These are phyloP conservation scores for Cordyceps tenuipes DNA, from an alignment of 2,329 filamentous ascomycete species.

Conservation along the genomic window DNA sequence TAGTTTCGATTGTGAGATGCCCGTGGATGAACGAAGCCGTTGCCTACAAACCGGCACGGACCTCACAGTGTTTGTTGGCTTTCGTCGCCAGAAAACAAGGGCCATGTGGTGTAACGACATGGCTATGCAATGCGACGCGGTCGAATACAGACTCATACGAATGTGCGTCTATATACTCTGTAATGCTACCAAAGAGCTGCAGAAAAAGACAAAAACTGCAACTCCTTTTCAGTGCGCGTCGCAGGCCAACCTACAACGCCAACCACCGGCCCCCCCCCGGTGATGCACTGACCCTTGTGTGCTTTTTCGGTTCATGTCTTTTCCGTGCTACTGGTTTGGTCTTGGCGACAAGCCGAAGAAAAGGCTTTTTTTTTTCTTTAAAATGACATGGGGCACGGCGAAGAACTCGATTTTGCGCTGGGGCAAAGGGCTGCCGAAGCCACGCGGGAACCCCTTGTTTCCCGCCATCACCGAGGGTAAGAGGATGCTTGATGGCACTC, in stretches of 20 bases:
- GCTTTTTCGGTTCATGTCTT: background rate
- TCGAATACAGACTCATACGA: background rate
- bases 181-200: background rate
- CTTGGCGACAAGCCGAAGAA: background rate
- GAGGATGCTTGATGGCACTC: background rate
- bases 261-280: background rate
- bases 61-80: background rate
- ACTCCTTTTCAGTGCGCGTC: background rate
- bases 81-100: background rate
- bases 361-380: too few relatives aligned
- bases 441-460: background rate
- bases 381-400: background rate
- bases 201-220: background rate
- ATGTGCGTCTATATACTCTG: background rate
- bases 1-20: too few relatives aligned
- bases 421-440: background rate
- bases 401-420: conserved; percentile 3
- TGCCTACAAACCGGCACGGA: too few relatives aligned
- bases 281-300: background rate
- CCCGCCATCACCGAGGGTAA: background rate
- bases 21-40: background rate
- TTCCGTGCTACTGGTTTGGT: background rate
- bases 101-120: background rate
- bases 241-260: background rate
- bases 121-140: background rate